These are phyloP conservation scores for Arachnopeziza araneosa DNA, from an alignment of 2,329 filamentous ascomycete species.

Conservation along the genomic window DNA sequence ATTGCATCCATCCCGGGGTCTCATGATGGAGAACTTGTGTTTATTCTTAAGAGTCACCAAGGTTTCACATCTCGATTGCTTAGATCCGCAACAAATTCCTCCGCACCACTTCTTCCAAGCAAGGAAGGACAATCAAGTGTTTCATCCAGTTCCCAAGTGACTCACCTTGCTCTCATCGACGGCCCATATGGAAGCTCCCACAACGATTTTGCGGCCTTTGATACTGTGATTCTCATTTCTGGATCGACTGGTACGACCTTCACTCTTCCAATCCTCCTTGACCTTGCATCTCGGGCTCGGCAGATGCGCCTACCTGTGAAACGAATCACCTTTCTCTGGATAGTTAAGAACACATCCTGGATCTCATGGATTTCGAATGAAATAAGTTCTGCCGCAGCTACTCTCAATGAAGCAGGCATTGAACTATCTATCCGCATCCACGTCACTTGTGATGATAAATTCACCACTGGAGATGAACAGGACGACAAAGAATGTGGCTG, in stretches of 20 bases:
- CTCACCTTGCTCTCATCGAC: conserved; percentile 17
- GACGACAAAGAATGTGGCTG: neutral
- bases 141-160: conserved; percentile 2
- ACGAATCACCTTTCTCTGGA: conserved; percentile 47
- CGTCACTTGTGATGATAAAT: conserved; percentile 38
- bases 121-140: conserved; percentile 2
- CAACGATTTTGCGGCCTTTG: conserved; percentile 48
- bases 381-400: conserved; percentile 24
- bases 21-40: conserved; percentile 52
- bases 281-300: conserved; percentile 16
- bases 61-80: conserved; percentile 54
- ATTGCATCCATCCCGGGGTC: conserved; percentile 49
- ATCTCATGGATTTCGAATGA: conserved; percentile 39
- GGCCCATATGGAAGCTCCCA: conserved; percentile 31
- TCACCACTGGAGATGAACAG: neutral
- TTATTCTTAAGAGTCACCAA: conserved; percentile 50
- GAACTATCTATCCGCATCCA: conserved; percentile 48
- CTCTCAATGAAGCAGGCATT: conserved; percentile 42
- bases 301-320: conserved; percentile 35
- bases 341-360: conserved; percentile 52
- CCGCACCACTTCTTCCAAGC: conserved; percentile 9
- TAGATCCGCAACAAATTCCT: conserved; percentile 33
- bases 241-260: conserved; percentile 59
- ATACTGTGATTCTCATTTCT: conserved; percentile 53
- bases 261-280: conserved; percentile 48